Conservation (phyloP, 805 yeast species). For the Teunomyces funiuensis region DNA sequence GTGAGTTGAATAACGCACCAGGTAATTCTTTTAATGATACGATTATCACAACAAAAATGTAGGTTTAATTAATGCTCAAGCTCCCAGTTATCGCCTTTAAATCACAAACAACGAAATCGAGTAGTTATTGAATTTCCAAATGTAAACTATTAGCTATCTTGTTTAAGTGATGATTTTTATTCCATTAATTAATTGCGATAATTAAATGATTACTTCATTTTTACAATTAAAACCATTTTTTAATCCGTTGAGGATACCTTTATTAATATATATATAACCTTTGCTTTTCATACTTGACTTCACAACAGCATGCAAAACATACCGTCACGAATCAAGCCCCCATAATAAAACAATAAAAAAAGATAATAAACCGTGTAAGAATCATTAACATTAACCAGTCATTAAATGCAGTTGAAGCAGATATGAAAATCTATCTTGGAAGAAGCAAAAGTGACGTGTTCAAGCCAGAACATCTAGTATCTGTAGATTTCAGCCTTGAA, state of each 20-base stretch:
- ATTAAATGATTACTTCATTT: too few species aligned
- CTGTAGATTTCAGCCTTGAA: constrained; percentile 98
- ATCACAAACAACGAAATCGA: not conserved
- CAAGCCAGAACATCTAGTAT: constrained; percentile 53
- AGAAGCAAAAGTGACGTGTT: constrained; percentile 5
- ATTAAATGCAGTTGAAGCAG: constrained; percentile 51
- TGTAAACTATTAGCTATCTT: too few species aligned
- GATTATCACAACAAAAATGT: too few species aligned
- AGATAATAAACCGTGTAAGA: constrained; percentile 16
- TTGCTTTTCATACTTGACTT: constrained; percentile 8
- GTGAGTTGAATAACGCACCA: too few species aligned
- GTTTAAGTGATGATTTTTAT: too few species aligned
- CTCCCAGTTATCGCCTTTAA: not conserved
- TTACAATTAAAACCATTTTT: constrained; percentile 10
- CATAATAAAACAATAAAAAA: constrained; percentile 13
- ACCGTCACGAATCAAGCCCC: constrained; percentile 15
- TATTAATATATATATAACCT: constrained; percentile 20
- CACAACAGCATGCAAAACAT: not conserved
- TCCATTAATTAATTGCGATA: too few species aligned
- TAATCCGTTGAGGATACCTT: constrained; percentile 44
- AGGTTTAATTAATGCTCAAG: not conserved
- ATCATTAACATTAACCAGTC: constrained; percentile 19
- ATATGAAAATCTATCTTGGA: constrained; percentile 15
- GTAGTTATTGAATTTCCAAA: too few species aligned
- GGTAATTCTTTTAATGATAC: too few species aligned